A percentile compares a stretch with the other conserved stretches of the same genome.
These are phyloP conservation scores for Macroventuria anomochaeta DNA, from an alignment of 2,329 filamentous ascomycete species.

Conservation along the genomic window DNA sequence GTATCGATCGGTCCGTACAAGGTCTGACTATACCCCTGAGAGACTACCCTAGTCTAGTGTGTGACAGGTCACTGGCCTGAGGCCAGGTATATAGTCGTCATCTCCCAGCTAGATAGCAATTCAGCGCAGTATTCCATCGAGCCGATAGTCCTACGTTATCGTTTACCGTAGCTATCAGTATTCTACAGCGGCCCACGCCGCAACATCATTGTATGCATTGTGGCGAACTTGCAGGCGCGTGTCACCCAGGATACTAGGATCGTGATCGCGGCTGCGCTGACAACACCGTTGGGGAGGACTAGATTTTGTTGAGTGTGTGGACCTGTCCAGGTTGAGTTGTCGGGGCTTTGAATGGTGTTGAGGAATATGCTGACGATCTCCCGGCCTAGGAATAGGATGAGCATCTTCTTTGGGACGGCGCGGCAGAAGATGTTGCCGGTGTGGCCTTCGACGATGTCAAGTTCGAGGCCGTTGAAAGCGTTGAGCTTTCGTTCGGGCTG, in stretches of 20 bases:
- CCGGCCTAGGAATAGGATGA: constrained; percentile 29
- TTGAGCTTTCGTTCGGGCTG: constrained; percentile 22
- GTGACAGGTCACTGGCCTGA: too few species aligned
- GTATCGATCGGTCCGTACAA: too few species aligned
- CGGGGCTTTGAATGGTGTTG: constrained; percentile 20
- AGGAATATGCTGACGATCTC: constrained; percentile 22
- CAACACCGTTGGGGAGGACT: constrained; percentile 14
- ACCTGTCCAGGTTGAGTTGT: constrained; percentile 16
- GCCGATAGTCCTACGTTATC: too few species aligned
- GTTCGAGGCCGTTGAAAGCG: constrained; percentile 5
- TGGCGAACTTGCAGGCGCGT: constrained; percentile 24
- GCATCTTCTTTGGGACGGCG: constrained; percentile 26
- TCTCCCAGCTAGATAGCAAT: too few species aligned
- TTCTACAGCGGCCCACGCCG: too few species aligned
- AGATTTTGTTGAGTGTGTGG: constrained; percentile 17
- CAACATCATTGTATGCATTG: too few species aligned
- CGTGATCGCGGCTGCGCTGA: constrained; percentile 22
- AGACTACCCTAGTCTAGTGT: too few species aligned
- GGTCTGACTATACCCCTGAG: too few species aligned
- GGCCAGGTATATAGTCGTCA: too few species aligned
- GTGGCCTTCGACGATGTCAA: constrained; percentile 27
- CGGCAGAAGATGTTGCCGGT: constrained; percentile 8
- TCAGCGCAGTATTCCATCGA: too few species aligned
- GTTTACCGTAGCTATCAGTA: too few species aligned
- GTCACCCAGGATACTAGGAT: constrained; percentile 35